phyloP scores from a whole-genome alignment of 148 eudicot species.

The Dianthus caryophyllus region DNA sequence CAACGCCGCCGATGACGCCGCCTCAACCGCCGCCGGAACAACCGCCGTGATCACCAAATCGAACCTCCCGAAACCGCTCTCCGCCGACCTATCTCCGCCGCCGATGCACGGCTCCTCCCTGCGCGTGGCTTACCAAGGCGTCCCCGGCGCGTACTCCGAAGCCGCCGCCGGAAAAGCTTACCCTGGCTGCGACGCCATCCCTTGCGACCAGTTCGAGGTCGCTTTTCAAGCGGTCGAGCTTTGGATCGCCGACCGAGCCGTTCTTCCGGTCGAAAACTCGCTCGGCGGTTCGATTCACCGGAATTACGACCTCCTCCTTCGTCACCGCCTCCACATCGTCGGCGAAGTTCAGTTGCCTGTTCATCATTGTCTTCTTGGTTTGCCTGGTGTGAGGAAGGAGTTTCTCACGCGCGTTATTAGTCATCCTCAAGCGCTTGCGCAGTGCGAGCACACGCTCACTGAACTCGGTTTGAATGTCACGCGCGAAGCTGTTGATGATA shows the following conservation, averaged over 20 bases:
- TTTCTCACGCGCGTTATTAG: constrained; percentile 64
- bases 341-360: constrained; percentile 90
- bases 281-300: constrained; percentile 70
- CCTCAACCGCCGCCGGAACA: background rate
- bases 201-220: constrained; percentile 89
- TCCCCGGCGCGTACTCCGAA: constrained; percentile 92
- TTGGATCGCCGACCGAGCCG: constrained; percentile 74
- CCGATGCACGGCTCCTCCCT: constrained; percentile 79
- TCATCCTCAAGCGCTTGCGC: constrained; percentile 83
- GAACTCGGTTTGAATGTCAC: constrained; percentile 61
- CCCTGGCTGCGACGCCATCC: constrained; percentile 77
- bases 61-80: constrained; percentile 57
- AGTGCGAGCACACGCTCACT: constrained; percentile 78
- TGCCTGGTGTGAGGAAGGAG: constrained; percentile 74
- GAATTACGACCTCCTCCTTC: constrained; percentile 59
- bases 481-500: constrained; percentile 85
- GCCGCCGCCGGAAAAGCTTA: constrained; percentile 89
- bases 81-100: constrained; percentile 57
- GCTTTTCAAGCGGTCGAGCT: constrained; percentile 89
- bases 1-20: too few species aligned
- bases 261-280: constrained; percentile 61
- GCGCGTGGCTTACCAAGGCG: constrained; percentile 92
- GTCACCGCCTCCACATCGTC: constrained; percentile 67
- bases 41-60: background rate
- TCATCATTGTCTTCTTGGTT: constrained; percentile 73